Evolutionary conservation across 495 filamentous ascomycete genomes (phyloP), one percentile per base, ranked within the genome.

Genomic region (Trichoderma erinaceum): DNA sequence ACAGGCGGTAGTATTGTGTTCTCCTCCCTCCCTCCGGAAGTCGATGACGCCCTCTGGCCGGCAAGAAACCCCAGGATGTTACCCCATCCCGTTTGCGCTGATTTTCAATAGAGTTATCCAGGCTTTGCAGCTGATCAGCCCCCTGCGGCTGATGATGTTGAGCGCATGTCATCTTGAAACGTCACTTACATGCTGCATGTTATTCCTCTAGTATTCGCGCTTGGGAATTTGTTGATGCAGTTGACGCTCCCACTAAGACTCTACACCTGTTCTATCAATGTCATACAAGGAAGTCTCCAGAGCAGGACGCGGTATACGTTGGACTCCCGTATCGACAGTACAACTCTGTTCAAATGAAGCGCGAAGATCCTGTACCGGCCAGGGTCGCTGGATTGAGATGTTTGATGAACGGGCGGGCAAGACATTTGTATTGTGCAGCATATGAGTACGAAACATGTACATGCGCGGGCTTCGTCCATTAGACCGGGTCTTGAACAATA

Each of bases 371-470:
- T 29, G 56, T 61, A 35, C 56, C 56, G 56, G 56, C 56, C 56
- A 61, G 56, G 27, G 27, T 61, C 27, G 56, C 56, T 2, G 56
- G 56, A 8, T 35, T 61, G 13, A 61, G 56, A 61, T 16, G 56
- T 7, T 61, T 61, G 13, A 61, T 61, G 56, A 61, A 61, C 1
- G 56, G 56, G 6, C 56, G 56, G 6, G 56, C 25, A 61, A 61
- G 56, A 61, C 25, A 61, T 61, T 32, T 61, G 56, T 61, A 61
- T 61, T 61, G 56, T 61, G 56, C 56, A 25, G 5, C 56, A 32
- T 61, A 32, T 29, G 56, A 61, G 56, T 61, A 61, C 12, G 56
- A 61, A 35, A 29, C 27, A 12, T 61, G 50, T 61, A 29, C 29
- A 29, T 29, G 29, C 4, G 4, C 29, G 29, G 4, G 29, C 29